These are phyloP conservation scores for Phytophthora brassicae DNA, from an alignment of 352 stramenopile genomes.

Conservation along the genomic window DNA sequence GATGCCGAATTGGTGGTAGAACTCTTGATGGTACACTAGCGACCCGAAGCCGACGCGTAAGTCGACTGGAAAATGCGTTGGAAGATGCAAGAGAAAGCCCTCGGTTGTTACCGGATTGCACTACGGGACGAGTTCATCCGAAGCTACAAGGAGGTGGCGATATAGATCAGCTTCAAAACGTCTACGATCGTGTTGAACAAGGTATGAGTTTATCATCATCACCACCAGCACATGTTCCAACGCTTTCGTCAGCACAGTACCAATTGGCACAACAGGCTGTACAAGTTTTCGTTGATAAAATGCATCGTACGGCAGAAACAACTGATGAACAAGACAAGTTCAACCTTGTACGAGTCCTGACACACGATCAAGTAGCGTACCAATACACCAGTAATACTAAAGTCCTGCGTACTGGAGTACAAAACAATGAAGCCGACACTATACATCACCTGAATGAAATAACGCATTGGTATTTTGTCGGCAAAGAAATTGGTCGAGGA, in stretches of 20 bases:
- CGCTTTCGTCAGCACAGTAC: slow-evolving; percentile 9
- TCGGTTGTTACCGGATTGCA: background rate
- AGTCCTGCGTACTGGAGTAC: background rate
- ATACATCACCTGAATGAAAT: slow-evolving; percentile 23
- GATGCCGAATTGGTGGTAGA: background rate
- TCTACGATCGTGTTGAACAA: slow-evolving; percentile 22
- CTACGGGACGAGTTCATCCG: background rate
- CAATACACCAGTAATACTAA: background rate
- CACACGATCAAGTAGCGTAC: background rate
- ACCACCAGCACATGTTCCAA: background rate
- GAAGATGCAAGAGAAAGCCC: slow-evolving; percentile 14
- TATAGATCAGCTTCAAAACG: slow-evolving; percentile 15
- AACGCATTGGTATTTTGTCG: slow-evolving; percentile 44
- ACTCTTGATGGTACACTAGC: background rate
- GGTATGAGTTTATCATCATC: slow-evolving; percentile 6
- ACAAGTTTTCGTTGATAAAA: slow-evolving; percentile 22
- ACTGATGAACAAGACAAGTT: slow-evolving; percentile 16
- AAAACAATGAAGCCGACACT: slow-evolving; percentile 2
- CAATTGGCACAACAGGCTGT: slow-evolving; percentile 16
- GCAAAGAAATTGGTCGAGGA: slow-evolving; percentile 48
- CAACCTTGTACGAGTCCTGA: slow-evolving; percentile 9
- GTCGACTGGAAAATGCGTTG: slow-evolving; percentile 24
- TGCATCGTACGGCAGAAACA: slow-evolving; percentile 11
- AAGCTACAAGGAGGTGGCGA: background rate
- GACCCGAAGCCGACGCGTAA: slow-evolving; percentile 7